Evolutionary conservation across 495 filamentous ascomycete species (phyloP), one percentile per base, ranked within the genome.

Genomic region (Rusavskia elegans): DNA sequence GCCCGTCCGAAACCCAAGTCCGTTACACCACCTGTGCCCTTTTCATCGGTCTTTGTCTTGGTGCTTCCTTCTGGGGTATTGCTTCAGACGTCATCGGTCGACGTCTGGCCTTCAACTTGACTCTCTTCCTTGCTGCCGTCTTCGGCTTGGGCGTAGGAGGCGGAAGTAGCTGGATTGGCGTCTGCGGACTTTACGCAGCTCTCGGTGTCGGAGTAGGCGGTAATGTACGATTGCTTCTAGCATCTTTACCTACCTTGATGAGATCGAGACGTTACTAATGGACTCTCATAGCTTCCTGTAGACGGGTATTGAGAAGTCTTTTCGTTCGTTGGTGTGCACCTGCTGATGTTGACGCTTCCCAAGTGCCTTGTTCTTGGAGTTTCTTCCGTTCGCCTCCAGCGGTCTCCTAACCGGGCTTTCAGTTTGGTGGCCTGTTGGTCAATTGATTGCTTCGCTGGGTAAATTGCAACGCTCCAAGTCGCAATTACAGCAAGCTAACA

Each of bases 331-430:
- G 3, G 13, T 5, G 11, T 9, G 19, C 8, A 45, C 27, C 14
- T n/a, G 14, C 17, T 27, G 17, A 25, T 38, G n/a, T 48, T 57
- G 36, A 55, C 27, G 2, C 9, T 1, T 39, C 16, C 73, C 76
- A 57, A 71, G 74, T n/a, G 75, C 77, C 29, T 66, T 80, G 1
- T 81, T 81, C 60, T 61, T 81, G 21, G 78, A 81, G 52, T 80
- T 81, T 55, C 57, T 81, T 9, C 78, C 78, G 8, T 68, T 65
- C 51, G 67, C 69, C 16, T 77, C 74, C 16, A 68, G 70, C 14
- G 70, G 71, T 48, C 64, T 80, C 39, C 60, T 81, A 53, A 78
- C 74, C 32, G 63, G 79, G 59, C 64, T 82, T 49, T 76, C 74
- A 57, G 66, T 79, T 17, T 81, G 72, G 71, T 82, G 78, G 78